Conservation (phyloP, 768 basidiomycete genomes). For the Russula dissimulans region DNA sequence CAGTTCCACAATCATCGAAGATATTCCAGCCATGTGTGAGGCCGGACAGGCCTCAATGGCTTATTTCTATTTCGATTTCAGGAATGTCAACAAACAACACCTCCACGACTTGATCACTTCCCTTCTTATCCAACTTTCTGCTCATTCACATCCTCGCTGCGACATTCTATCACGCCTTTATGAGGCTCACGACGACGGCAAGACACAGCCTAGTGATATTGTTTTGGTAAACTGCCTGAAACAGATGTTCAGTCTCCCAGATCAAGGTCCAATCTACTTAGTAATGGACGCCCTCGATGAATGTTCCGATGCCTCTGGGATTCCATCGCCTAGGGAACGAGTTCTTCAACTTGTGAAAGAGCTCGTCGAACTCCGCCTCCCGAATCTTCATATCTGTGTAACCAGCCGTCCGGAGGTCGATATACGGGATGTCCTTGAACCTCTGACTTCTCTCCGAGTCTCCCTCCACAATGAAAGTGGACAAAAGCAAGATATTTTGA, state of each 20-base stretch:
- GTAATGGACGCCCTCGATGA: constrained; percentile 2
- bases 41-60: background rate
- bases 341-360: background rate
- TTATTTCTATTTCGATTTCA: background rate
- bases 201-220: background rate
- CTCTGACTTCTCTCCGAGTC: background rate
- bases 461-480: background rate
- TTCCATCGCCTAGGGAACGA: background rate
- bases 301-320: background rate
- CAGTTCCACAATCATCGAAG: background rate
- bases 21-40: background rate
- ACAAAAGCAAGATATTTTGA: no score
- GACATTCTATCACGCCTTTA: background rate
- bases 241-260: background rate
- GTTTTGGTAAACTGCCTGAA: background rate
- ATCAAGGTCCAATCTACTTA: background rate
- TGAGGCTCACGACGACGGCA: background rate
- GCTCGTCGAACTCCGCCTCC: background rate
- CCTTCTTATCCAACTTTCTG: background rate
- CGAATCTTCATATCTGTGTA: background rate
- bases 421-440: background rate
- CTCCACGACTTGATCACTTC: background rate
- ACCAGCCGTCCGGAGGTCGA: constrained; percentile 1
- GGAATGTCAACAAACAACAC: background rate
- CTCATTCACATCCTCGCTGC: background rate